phyloP scores from a whole-genome alignment of 73 alveolate species.

The Paramecium tetraurelia region DNA sequence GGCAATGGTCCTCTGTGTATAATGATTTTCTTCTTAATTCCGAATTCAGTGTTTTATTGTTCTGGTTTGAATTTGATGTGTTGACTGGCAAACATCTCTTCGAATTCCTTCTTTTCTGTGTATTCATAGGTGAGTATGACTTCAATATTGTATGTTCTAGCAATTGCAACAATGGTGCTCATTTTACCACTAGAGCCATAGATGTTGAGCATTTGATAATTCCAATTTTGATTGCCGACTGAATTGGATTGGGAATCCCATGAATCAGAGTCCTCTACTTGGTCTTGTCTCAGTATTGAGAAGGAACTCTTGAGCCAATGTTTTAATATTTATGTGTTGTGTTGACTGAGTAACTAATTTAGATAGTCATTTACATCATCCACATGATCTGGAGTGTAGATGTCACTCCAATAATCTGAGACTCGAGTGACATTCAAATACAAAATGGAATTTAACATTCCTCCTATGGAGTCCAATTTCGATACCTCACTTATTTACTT shows the following conservation, averaged over 20 bases:
- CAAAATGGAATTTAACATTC: background rate
- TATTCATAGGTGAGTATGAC: background rate
- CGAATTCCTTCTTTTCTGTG: slow-evolving; percentile 8
- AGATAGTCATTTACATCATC: background rate
- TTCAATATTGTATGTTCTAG: background rate
- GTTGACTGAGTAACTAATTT: background rate
- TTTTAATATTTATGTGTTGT: background rate
- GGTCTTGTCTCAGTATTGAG: background rate
- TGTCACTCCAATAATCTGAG: background rate
- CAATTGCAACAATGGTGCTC: background rate
- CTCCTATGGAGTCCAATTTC: background rate
- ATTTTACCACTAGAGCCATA: slow-evolving; percentile 34
- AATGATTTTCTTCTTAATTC: background rate
- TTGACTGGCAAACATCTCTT: slow-evolving; percentile 3
- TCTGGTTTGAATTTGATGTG: background rate
- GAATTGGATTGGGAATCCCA: background rate
- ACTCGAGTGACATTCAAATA: background rate
- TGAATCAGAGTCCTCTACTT: background rate
- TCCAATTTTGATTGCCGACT: background rate
- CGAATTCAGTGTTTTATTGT: background rate
- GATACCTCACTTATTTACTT: background rate
- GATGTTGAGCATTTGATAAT: background rate
- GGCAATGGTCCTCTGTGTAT: slow-evolving; percentile 5
- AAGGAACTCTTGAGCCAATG: background rate
- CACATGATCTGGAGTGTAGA: background rate